Conservation (phyloP, 257 asterid species). For the Solanum lycopersicoides region DNA sequence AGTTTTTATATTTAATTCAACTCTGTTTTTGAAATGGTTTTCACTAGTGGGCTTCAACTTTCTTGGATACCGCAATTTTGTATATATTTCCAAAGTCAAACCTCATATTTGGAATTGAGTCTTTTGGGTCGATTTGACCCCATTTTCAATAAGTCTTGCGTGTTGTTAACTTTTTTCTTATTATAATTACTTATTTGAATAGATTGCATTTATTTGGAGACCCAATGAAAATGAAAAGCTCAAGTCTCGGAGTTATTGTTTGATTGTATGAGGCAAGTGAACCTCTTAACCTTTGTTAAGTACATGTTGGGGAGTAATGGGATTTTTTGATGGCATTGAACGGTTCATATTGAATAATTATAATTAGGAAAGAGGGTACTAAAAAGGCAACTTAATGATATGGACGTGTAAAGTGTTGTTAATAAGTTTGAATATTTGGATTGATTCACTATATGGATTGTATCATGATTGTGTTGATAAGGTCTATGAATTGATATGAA, state of each 20-base stretch:
- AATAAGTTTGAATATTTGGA: neutral
- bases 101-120: neutral
- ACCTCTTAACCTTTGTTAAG: neutral
- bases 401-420: neutral
- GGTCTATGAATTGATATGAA: neutral
- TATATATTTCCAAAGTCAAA: too few species aligned
- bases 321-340: neutral
- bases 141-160: neutral
- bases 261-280: neutral
- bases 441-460: neutral
- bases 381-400: neutral
- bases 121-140: neutral
- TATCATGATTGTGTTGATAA: neutral
- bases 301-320: neutral
- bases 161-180: neutral
- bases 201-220: neutral
- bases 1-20: too few species aligned
- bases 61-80: too few species aligned
- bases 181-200: too few species aligned
- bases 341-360: neutral
- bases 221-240: neutral
- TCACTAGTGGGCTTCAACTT: neutral
- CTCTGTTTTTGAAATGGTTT: too few species aligned
- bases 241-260: neutral
- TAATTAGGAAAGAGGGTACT: neutral